Evolutionary conservation across 495 filamentous ascomycete species (phyloP).

Genomic region (Tuber umbilicatum): DNA sequence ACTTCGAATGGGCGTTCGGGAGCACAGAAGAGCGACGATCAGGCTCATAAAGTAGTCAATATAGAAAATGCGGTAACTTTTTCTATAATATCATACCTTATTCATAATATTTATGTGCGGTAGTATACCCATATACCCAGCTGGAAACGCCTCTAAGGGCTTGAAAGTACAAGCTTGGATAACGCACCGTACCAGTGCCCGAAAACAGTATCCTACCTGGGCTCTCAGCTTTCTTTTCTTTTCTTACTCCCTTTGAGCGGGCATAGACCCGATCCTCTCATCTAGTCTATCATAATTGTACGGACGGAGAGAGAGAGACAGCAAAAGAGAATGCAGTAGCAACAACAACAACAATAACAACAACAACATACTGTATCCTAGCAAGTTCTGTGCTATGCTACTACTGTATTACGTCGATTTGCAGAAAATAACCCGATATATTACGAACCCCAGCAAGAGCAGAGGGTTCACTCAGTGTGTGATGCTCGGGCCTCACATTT

Average conservation of each 20-base stretch:
- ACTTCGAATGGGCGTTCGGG: background rate
- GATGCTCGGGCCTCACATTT: conserved; percentile 10
- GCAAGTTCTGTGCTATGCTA: conserved; percentile 7
- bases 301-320: background rate
- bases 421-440: conserved; percentile 27
- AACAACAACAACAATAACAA: background rate
- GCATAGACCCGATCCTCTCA: background rate
- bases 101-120: background rate
- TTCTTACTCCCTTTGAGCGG: background rate
- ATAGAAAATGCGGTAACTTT: background rate
- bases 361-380: background rate
- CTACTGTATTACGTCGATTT: conserved; percentile 31
- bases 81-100: background rate
- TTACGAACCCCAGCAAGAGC: conserved; percentile 5
- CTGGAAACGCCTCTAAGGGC: background rate
- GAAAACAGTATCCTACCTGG: background rate
- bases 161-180: background rate
- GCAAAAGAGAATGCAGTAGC: background rate
- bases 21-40: background rate
- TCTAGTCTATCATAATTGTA: background rate
- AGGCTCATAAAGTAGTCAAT: background rate
- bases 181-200: background rate
- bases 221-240: background rate
- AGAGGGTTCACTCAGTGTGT: background rate
- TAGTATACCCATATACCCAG: background rate